Conservation (phyloP, 805 yeast genomes). For the Metschnikowia koreensis region DNA sequence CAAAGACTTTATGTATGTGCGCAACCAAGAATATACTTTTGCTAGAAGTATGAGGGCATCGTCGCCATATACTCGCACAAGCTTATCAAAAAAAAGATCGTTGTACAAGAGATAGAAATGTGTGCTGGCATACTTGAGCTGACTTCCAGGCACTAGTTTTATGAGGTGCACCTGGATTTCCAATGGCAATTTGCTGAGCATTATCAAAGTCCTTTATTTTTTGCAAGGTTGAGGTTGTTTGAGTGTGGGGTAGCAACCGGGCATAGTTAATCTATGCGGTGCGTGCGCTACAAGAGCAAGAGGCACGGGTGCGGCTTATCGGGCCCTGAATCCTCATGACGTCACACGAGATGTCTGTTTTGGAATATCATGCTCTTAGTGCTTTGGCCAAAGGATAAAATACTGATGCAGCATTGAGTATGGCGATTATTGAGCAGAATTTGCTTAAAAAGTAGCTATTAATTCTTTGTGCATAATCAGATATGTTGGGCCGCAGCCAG, state of each 20-base stretch:
- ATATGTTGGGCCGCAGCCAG: too few relatives aligned
- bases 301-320: neutral
- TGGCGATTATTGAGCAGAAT: too few relatives aligned
- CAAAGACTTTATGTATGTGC: constrained; percentile 37
- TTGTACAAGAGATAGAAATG: constrained; percentile 52
- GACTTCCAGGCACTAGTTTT: constrained; percentile 30
- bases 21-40: constrained; percentile 39
- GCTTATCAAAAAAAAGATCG: constrained; percentile 43
- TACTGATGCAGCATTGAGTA: too few relatives aligned
- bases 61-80: constrained; percentile 38
- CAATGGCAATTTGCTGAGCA: constrained; percentile 33
- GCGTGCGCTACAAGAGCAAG: neutral
- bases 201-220: neutral
- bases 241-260: constrained; percentile 3
- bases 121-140: constrained; percentile 34
- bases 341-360: neutral
- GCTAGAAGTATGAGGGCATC: constrained; percentile 29
- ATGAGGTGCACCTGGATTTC: constrained; percentile 44
- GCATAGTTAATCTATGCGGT: neutral
- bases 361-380: neutral
- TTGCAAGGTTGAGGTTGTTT: neutral
- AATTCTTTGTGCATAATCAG: too few relatives aligned
- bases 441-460: too few relatives aligned
- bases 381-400: too few relatives aligned
- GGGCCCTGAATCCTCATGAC: neutral